A percentile compares a stretch with the other conserved stretches of the same genome.
phyloP scores from a whole-genome alignment of 441 rosid genomes.

The Adansonia grandidieri region DNA sequence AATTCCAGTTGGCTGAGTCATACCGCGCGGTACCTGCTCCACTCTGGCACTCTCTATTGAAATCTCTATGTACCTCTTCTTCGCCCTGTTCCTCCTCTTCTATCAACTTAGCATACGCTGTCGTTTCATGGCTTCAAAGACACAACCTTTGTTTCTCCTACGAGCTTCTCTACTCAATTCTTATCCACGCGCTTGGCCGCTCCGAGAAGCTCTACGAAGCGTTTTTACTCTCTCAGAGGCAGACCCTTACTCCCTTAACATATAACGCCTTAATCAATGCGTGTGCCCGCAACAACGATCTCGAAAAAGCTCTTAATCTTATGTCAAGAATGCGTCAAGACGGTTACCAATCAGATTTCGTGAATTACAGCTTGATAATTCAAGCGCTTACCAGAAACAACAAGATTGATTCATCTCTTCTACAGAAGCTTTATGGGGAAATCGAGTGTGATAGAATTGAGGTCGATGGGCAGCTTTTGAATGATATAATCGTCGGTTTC shows the following conservation, averaged over 20 bases:
- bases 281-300: constrained; percentile 81
- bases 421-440: constrained; percentile 71
- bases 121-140: constrained; percentile 86
- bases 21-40: constrained; percentile 95
- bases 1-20: constrained; percentile 77
- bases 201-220: constrained; percentile 97
- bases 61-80: constrained; percentile 64
- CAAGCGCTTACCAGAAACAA: constrained; percentile 69
- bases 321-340: constrained; percentile 86
- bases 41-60: constrained; percentile 87
- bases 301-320: constrained; percentile 87
- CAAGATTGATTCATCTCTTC: constrained; percentile 65
- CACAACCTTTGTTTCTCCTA: constrained; percentile 95
- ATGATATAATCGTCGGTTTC: constrained; percentile 83
- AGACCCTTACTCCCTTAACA: constrained; percentile 77
- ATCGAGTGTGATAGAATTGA: constrained; percentile 77
- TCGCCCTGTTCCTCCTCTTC: constrained; percentile 66
- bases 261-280: constrained; percentile 93
- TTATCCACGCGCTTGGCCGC: constrained; percentile 89
- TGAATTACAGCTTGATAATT: constrained; percentile 84
- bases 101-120: constrained; percentile 65
- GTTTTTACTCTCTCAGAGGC: constrained; percentile 81
- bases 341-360: constrained; percentile 85
- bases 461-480: constrained; percentile 73
- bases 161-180: constrained; percentile 89